Evolutionary conservation across 1,284 basidiomycete genomes (phyloP).

Genomic region (Ustilago esculenta): DNA sequence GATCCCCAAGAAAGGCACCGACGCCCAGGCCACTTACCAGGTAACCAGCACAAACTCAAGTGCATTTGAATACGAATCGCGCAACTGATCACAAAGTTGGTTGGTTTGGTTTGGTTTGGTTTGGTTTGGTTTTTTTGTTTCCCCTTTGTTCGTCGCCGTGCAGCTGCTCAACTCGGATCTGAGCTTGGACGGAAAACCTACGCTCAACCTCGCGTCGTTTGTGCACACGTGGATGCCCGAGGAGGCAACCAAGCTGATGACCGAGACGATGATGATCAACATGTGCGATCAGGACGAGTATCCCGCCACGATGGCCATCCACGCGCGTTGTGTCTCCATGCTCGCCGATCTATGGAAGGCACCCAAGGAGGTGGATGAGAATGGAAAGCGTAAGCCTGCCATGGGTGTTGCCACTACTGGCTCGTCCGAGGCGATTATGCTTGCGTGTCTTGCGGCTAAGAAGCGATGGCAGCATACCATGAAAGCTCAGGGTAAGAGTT

Average conservation of each 20-base stretch:
- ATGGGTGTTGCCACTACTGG: constrained; percentile 85
- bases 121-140: too few relatives aligned
- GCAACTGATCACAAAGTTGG: too few relatives aligned
- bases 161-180: constrained; percentile 79
- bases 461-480: constrained; percentile 89
- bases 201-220: constrained; percentile 79
- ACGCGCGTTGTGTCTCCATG: constrained; percentile 75
- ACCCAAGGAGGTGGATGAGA: constrained; percentile 38
- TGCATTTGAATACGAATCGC: too few relatives aligned
- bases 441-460: constrained; percentile 94
- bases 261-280: constrained; percentile 77
- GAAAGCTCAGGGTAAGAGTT: constrained; percentile 76
- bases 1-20: constrained; percentile 68
- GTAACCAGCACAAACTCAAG: constrained; percentile 9
- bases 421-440: constrained; percentile 86
- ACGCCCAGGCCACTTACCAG: constrained; percentile 67
- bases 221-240: constrained; percentile 73
- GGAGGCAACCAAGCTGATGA: constrained; percentile 65
- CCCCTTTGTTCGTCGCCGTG: constrained; percentile 69
- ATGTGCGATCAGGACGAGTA: constrained; percentile 89
- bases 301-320: constrained; percentile 70
- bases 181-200: constrained; percentile 78
- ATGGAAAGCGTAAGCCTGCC: constrained; percentile 54
- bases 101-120: too few relatives aligned
- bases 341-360: constrained; percentile 94